Evolutionary conservation across 768 basidiomycete genomes (phyloP).

Genomic region (Rhodotorula diobovata): DNA sequence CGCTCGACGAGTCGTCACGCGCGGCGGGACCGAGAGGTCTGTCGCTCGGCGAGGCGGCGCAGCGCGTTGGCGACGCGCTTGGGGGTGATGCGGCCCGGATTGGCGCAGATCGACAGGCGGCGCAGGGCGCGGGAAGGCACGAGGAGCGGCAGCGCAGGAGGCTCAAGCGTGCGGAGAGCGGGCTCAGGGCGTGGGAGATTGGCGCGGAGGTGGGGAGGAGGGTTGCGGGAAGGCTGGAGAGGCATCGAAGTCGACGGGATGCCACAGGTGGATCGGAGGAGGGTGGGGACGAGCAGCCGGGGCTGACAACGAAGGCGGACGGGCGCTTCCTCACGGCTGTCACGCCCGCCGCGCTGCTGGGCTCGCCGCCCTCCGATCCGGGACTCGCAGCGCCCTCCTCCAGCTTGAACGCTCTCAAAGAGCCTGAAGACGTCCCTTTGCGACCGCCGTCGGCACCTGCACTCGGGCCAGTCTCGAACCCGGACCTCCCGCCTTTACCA

Average conservation of each 20-base stretch:
- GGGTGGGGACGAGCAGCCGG: too few species aligned
- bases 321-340: background rate
- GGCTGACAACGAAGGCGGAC: too few species aligned
- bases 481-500: background rate
- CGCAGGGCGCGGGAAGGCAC: background rate
- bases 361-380: constrained; percentile 30
- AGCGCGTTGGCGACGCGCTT: background rate
- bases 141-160: background rate
- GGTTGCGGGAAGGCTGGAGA: background rate
- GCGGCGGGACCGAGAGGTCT: too few species aligned
- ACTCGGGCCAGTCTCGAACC: background rate
- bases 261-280: background rate
- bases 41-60: background rate
- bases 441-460: constrained; percentile 60
- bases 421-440: constrained; percentile 49
- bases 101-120: too few species aligned
- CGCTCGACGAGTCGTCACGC: background rate
- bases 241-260: background rate
- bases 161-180: constrained; percentile 4
- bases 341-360: constrained; percentile 1
- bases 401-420: constrained; percentile 61
- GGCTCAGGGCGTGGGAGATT: background rate
- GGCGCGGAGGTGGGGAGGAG: background rate
- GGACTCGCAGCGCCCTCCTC: constrained; percentile 37
- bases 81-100: background rate